Evolutionary conservation across 306 rosid species (phyloP), one percentile per base, ranked within the genome.

Genomic region (Quercus wislizeni): DNA sequence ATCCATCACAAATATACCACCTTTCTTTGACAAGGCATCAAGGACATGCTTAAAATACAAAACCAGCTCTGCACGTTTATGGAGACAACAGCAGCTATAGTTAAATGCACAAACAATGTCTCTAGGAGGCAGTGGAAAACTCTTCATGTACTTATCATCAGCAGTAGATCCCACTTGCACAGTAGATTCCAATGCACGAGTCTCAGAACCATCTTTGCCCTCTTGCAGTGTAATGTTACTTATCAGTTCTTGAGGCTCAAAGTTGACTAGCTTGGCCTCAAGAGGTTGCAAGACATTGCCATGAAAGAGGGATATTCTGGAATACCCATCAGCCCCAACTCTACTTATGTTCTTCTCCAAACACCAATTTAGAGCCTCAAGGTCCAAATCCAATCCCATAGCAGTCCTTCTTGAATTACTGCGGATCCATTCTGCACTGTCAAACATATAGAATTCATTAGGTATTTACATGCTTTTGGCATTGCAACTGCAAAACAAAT

Each of bases 41-140:
- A 62, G 89, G 21, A 88, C 89, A 81, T 90, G 97, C 89, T 90
- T 91, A 86, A 90, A 92, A 94, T 92, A 92, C 85, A 77, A 72
- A 81, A 92, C 90, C 80, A 94, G 85, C 20, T 91, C 97, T 6
- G 87, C 88, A 51, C 97, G 90, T 71, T 87, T 85, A 89, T 94
- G 97, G 55, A 94, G 97, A 87, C 98, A 94, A 55, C 98, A 94
- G 73, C 97, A 91, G 87, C 97, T 92, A 89, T 91, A 94, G 88
- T 94, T 94, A 76, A 94, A 94, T 65, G 98, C 97, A 35, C 97
- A 94, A 57, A 90, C 90, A 41, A 92, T 94, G 85, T 91, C 97
- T 84, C 97, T 87, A 25, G 89, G 85, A 78, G 89, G 87, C 73
- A 81, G 80, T 10, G 77, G 65, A 76, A 87, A 59, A 62, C 80